Percentiles rank a stretch among this genome's conserved stretches.
These are phyloP conservation scores for Fomitopsis palustris DNA, from an alignment of 1,284 basidiomycete genomes.

Conservation along the genomic window DNA sequence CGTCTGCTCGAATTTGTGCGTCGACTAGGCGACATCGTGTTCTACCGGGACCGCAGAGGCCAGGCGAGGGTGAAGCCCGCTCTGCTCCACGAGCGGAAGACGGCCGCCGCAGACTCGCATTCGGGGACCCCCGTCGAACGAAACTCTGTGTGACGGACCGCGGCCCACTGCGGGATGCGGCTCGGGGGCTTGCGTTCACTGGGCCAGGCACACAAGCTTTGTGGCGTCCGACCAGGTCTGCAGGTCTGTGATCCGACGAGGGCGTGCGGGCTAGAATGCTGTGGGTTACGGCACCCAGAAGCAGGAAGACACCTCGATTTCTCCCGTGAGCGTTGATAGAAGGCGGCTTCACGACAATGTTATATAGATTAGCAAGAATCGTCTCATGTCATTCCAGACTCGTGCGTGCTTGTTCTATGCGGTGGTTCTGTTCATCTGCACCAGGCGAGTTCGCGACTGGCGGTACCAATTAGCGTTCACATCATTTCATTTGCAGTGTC, in stretches of 20 bases:
- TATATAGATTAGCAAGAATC: background rate
- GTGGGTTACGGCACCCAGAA: too few relatives aligned
- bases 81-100: constrained; percentile 5
- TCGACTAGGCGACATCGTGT: constrained; percentile 19
- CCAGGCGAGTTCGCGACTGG: too few relatives aligned
- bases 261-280: background rate
- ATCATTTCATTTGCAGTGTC: too few relatives aligned
- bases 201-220: background rate
- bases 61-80: constrained; percentile 16
- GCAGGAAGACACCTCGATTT: background rate
- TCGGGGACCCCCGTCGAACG: too few relatives aligned
- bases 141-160: background rate
- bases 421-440: too few relatives aligned
- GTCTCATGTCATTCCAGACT: background rate
- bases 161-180: background rate
- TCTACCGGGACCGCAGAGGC: constrained; percentile 23
- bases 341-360: background rate
- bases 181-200: background rate
- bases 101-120: background rate
- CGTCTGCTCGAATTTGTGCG: background rate
- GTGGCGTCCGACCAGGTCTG: background rate
- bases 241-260: background rate
- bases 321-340: background rate
- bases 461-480: too few relatives aligned
- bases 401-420: background rate